Evolutionary conservation across 2,329 filamentous ascomycete species (phyloP), one percentile per base, ranked within the genome.

Genomic region (Aspergillus latus): DNA sequence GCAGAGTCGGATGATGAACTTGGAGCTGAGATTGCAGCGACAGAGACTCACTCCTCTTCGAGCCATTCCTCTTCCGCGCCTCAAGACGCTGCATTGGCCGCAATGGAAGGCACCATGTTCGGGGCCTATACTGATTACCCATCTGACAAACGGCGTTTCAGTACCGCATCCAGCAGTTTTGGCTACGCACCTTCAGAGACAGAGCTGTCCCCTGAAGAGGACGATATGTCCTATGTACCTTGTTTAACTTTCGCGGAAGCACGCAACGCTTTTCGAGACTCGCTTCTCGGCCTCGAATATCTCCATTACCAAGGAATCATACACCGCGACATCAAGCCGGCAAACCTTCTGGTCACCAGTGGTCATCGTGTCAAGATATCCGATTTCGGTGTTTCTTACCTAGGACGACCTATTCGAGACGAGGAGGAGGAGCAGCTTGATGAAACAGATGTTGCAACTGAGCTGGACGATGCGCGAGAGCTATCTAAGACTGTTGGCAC

Each of bases 401-500:
- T 99, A 60, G 94, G 94, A 29, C 86, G 91, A 49, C 91, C 91
- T 1, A 89, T 92, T 56, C 84, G 90, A 39, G 90, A 96, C 46
- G 89, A 89, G 52, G 90, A 95, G 65, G 83, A 86, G 37, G 88
- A 90, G 57, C 88, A 92, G 56, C 74, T 86, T 79, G 88, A 88
- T 3, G 90, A 95, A 69, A 90, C 88, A 0, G 92, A 97, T 71
- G 89, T 37, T 5, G n/a, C 90, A 9, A 86, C 85, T 40, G 90
- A 96, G 67, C 86, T 96, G 57, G 92, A 97, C 65, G 91, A 97
- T 70, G 92, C 96, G 60, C 85, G 96, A 59, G 94, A 97, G 71
- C 80, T 99, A n/a, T 93, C 94, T 58, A 97, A 97, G 79, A 97
- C 94, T 1, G 94, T 97, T 5, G 94, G 94, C 51, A 99, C 94